Percentiles rank a stretch among this genome's conserved stretches.
These are phyloP conservation scores for Leptographium procerum DNA, from an alignment of 2,329 filamentous ascomycete genomes.

Conservation along the genomic window DNA sequence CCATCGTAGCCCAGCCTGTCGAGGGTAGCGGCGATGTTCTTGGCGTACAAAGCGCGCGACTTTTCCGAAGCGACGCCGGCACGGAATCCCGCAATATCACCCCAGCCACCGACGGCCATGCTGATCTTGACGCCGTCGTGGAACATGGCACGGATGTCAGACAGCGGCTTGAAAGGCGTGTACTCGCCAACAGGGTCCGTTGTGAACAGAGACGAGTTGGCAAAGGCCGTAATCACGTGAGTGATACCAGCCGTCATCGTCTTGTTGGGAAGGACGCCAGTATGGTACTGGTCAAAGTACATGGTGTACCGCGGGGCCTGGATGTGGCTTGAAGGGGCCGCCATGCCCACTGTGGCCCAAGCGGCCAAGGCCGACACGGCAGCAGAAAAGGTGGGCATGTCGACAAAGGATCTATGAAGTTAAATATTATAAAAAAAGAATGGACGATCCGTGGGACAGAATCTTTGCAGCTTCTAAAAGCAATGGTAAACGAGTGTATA, in stretches of 20 bases:
- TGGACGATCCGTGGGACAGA: not conserved
- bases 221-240: slow-evolving; percentile 45
- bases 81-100: slow-evolving; percentile 45
- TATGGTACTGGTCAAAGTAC: slow-evolving; percentile 11
- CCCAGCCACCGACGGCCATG: slow-evolving; percentile 57
- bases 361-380: not conserved
- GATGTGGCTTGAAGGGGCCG: not conserved
- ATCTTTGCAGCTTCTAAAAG: not conserved
- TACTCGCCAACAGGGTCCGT: slow-evolving; percentile 29
- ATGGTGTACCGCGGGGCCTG: slow-evolving; percentile 2
- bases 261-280: slow-evolving; percentile 5
- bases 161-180: slow-evolving; percentile 41
- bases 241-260: slow-evolving; percentile 25
- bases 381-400: not conserved
- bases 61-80: slow-evolving; percentile 33
- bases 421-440: not conserved
- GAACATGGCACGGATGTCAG: slow-evolving; percentile 40
- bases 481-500: not conserved
- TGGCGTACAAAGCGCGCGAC: slow-evolving; percentile 40
- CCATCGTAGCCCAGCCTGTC: slow-evolving; percentile 47
- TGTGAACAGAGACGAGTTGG: slow-evolving; percentile 37
- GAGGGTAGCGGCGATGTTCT: slow-evolving; percentile 44
- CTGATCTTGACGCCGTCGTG: slow-evolving; percentile 43
- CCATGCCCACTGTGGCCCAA: not conserved
- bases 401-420: not conserved